Evolutionary conservation across 1,139 yeast genomes (phyloP), one percentile per base, ranked within the genome.

Genomic region (Protomyces arabidopsidicola): DNA sequence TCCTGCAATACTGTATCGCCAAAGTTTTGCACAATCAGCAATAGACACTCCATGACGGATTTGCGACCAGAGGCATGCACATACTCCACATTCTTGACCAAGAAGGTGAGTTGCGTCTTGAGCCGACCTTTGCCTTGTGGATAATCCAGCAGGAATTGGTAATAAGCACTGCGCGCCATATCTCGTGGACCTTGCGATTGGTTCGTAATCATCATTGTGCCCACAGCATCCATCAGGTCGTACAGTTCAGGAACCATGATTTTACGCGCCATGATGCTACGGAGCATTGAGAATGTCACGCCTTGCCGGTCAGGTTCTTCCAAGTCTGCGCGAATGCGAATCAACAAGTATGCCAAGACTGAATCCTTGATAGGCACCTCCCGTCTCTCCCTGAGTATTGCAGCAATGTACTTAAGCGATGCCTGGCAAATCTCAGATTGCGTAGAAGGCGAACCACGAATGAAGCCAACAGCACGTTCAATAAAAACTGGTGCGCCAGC

Each of bases 281-380:
- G 87, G 71, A 93, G 75, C 70, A 93, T 90, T 62, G 86, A 84
- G 74, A 91, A 90, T 0, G 97, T 96, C 61, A 89, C 79, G 51
- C 96, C 93, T 74, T 93, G 98, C 67, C 87, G 83, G 69, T 84
- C 86, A 2, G 97, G 96, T 70, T 93, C 97, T 71, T 89, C 95
- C 65, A 95, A 77, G 75, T 93, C 98, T 1, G 97, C 96, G 72
- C 83, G 84, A 64, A 93, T 78, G 68, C 90, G 81, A n/a, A 84
- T 82, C 68, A 95, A 76, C 36, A 93, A 77, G 71, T 88, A 90
- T 64, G 90, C 86, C 53, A 91, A 73, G 0, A 96, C 90, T 1
- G 84, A 77, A 55, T 87, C 88, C 70, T 87, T 88, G 69, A 91
- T 74, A 57, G 81, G 78, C 59, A 90, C 78, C 54, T 85, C 86